phyloP scores from a whole-genome alignment of 257 asterid species.

The Solanum ossicruentum region DNA sequence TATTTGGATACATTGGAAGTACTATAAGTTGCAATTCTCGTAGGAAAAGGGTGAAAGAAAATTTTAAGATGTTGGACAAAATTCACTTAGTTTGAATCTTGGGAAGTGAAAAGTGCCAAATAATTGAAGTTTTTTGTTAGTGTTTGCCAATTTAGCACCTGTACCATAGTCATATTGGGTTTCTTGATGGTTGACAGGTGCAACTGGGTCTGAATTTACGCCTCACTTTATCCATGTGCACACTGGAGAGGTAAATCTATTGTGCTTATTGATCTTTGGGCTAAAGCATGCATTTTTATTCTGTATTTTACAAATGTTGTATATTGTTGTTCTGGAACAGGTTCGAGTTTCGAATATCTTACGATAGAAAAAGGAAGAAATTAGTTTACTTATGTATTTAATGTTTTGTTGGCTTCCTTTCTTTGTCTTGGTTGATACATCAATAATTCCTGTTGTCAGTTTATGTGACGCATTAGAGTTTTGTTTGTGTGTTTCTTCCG shows the following conservation, averaged over 20 bases:
- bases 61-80: background rate
- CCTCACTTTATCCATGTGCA: slow-evolving; percentile 28
- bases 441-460: background rate
- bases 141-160: background rate
- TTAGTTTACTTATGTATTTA: background rate
- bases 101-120: background rate
- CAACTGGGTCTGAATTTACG: slow-evolving; percentile 26
- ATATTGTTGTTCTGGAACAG: background rate
- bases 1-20: background rate
- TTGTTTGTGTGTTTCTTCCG: background rate
- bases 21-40: background rate
- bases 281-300: background rate
- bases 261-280: background rate
- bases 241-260: slow-evolving; percentile 23
- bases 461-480: background rate
- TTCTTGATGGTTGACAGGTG: slow-evolving; percentile 14
- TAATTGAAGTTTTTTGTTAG: background rate
- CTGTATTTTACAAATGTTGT: background rate
- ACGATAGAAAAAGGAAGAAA: background rate
- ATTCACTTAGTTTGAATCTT: background rate
- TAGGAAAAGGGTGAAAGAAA: background rate
- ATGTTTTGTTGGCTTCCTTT: background rate
- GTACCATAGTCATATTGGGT: background rate
- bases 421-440: background rate
- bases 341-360: background rate